A percentile compares a stretch with the other conserved stretches of the same genome.
phyloP scores from a whole-genome alignment of 768 basidiomycete genomes.

The Cubamyces lactineus region DNA sequence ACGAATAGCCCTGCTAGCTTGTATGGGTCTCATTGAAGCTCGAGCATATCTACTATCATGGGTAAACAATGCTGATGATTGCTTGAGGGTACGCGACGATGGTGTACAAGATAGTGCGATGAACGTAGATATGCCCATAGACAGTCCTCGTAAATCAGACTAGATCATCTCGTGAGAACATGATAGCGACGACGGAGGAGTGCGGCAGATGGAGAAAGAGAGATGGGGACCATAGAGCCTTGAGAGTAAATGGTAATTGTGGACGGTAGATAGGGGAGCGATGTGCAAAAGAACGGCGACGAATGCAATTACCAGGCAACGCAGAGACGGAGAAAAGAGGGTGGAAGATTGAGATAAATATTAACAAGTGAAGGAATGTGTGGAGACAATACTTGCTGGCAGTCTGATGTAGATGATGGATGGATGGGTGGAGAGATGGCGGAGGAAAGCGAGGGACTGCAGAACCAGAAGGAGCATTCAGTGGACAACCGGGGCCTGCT shows the following conservation, averaged over 20 bases:
- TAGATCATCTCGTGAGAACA: constrained; percentile 17
- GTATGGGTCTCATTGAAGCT: neutral
- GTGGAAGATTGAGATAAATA: constrained; percentile 28
- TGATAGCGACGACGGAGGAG: constrained; percentile 12
- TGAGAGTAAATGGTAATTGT: neutral
- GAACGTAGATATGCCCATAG: constrained; percentile 15
- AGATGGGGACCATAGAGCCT: neutral
- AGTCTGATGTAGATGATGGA: neutral
- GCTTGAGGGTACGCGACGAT: constrained; percentile 16
- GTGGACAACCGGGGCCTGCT: constrained; percentile 17
- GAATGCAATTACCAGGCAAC: neutral
- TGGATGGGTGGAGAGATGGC: neutral
- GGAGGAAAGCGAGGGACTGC: constrained; percentile 15
- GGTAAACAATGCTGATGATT: constrained; percentile 12
- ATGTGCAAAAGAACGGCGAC: constrained; percentile 15
- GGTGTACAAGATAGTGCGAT: constrained; percentile 21
- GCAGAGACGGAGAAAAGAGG: neutral
- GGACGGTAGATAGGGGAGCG: neutral
- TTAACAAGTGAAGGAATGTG: constrained; percentile 23
- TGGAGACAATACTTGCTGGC: neutral
- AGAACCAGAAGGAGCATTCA: constrained; percentile 12
- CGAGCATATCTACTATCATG: neutral
- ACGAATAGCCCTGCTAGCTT: constrained; percentile 2
- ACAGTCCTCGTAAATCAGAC: constrained; percentile 19
- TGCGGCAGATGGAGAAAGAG: constrained; percentile 1